A percentile compares a stretch with the other conserved stretches of the same genome.
Conservation (phyloP, 805 yeast genomes). For the Yueomyces sinensis region DNA sequence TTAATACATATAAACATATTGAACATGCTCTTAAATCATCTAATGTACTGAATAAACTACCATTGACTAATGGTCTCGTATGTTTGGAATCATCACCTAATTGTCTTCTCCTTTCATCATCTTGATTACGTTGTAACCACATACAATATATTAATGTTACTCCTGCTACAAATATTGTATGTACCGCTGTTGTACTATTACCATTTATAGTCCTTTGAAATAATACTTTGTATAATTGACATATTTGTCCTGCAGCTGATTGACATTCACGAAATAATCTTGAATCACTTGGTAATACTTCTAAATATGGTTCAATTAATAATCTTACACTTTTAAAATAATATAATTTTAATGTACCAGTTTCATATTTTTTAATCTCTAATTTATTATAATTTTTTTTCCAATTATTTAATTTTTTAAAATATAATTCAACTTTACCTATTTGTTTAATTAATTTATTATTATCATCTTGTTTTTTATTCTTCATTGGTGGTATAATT, state of each 20-base stretch:
- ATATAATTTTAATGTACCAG: slow-evolving; percentile 44
- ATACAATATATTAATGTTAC: slow-evolving; percentile 53
- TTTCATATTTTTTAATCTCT: slow-evolving; percentile 34
- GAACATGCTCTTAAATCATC: slow-evolving; percentile 58
- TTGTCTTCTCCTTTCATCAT: slow-evolving; percentile 40
- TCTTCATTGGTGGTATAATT: slow-evolving; percentile 19
- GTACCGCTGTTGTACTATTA: slow-evolving; percentile 53
- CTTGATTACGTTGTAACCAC: slow-evolving; percentile 51
- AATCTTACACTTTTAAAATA: slow-evolving; percentile 48
- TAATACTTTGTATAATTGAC: slow-evolving; percentile 49
- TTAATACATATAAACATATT: slow-evolving; percentile 49
- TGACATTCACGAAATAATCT: slow-evolving; percentile 51
- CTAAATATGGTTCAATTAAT: slow-evolving; percentile 51
- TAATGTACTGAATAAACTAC: slow-evolving; percentile 38
- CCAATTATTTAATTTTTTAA: slow-evolving; percentile 46
- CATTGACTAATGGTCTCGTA: slow-evolving; percentile 45
- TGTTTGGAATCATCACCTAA: slow-evolving; percentile 47
- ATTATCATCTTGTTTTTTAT: slow-evolving; percentile 8
- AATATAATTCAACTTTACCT: slow-evolving; percentile 32
- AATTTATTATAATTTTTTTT: slow-evolving; percentile 28
- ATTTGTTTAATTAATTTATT: slow-evolving; percentile 30
- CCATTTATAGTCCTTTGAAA: slow-evolving; percentile 51
- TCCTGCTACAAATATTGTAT: slow-evolving; percentile 57
- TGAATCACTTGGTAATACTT: slow-evolving; percentile 46
- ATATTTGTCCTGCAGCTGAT: slow-evolving; percentile 59